Evolutionary conservation across 108 stramenopile genomes (phyloP), one percentile per base, ranked within the genome.

Genomic region (Skeletonema costatum): DNA sequence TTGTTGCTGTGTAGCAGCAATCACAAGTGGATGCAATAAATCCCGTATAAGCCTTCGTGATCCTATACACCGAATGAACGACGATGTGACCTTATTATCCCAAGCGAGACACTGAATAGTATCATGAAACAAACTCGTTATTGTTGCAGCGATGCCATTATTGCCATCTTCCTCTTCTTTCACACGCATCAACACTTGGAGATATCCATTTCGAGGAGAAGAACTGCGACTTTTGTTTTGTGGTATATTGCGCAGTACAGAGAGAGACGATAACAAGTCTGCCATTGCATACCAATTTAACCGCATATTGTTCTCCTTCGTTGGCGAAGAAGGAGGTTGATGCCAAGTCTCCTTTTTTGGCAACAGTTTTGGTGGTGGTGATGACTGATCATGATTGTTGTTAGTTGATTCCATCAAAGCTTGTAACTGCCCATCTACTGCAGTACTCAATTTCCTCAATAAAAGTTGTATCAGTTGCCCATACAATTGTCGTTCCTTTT

Each of bases 1-100:
- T 56, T 56, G 53, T 25, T 56, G 39, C 10, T 29, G 53, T 25
- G 19, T 56, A 56, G 46, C 33, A 14, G 72, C 30, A 1, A 41
- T 33, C 59, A 39, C 66, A 38, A 79, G 13, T 33, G 78, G 71
- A 33, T 38, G 41, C 5, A 79, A 29, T 10, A 72, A 56, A 68
- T 79, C 78, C 7, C 71, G 59, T 6, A 79, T 67, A 1, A 79
- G 6, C 21, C 78, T 59, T 8, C 66, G 48, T 19, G 78, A 66
- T 50, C 71, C 71, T 17, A 79, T 61, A 35, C 71, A 72, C 17
- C 71, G 62, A 1, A 79, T 66, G 67, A 79, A 79, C 1, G 58
- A 66, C 4, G 78, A 72, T 9, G 58, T 68, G 35, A 71, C 44
- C 29, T 46, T 46, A 39, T 78, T 60, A 32, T 66, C 48, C 9